A percentile compares a stretch with the other conserved stretches of the same genome.
phyloP scores from a whole-genome alignment of 2,329 filamentous ascomycete species.

The Fusarium goolgardi region DNA sequence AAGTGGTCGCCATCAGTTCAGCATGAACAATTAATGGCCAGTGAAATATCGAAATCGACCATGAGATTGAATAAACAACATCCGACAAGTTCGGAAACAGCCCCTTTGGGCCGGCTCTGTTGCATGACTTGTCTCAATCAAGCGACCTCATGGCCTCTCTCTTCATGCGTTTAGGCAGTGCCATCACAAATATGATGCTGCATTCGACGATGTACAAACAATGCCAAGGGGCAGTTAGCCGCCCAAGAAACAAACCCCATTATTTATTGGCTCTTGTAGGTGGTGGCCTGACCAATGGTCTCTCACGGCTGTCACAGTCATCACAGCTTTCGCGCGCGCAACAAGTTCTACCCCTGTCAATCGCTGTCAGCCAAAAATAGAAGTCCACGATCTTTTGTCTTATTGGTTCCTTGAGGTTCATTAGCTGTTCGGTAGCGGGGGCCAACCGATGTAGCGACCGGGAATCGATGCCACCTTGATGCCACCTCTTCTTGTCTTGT shows the following conservation, averaged over 20 bases:
- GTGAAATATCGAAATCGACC: slow-evolving; percentile 12
- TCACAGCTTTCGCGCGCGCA: slow-evolving; percentile 55
- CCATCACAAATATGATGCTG: slow-evolving; percentile 41
- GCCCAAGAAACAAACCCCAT: slow-evolving; percentile 37
- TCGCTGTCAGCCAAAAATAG: slow-evolving; percentile 54
- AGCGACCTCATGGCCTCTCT: slow-evolving; percentile 36
- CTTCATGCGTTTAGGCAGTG: slow-evolving; percentile 40
- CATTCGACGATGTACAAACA: slow-evolving; percentile 24
- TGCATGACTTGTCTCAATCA: slow-evolving; percentile 45
- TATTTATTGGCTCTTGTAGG: slow-evolving; percentile 40
- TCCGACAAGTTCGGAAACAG: slow-evolving; percentile 25
- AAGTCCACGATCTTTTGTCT: slow-evolving; percentile 35
- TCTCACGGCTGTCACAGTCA: slow-evolving; percentile 35
- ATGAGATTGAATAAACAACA: slow-evolving; percentile 16
- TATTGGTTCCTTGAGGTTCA: slow-evolving; percentile 50
- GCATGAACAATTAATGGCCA: slow-evolving; percentile 14
- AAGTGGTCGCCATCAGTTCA: slow-evolving; percentile 24
- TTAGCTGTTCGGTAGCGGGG: slow-evolving; percentile 43
- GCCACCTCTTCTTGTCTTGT: slow-evolving; percentile 37
- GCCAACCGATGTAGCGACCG: slow-evolving; percentile 37
- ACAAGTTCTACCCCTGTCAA: slow-evolving; percentile 43
- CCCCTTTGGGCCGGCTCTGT: slow-evolving; percentile 31
- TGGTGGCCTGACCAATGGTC: slow-evolving; percentile 43
- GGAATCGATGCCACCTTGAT: slow-evolving; percentile 40
- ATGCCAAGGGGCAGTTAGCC: slow-evolving; percentile 44